Conservation (phyloP, 495 filamentous ascomycete species). For the Letharia columbiana region DNA sequence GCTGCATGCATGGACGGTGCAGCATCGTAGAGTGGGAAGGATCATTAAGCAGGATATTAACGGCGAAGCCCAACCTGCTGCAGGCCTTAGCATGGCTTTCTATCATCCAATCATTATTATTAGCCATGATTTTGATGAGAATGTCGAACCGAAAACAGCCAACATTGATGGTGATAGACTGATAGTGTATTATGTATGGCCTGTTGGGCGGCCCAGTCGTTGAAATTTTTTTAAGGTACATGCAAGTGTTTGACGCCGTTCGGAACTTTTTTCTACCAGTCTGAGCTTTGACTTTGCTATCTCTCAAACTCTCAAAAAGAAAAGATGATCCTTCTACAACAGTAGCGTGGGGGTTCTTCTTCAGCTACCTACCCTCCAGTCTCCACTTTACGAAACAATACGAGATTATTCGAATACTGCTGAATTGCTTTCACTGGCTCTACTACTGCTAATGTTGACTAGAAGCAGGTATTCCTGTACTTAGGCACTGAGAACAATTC, state of each 20-base stretch:
- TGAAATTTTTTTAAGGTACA: not conserved
- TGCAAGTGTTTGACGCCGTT: constrained; percentile 2
- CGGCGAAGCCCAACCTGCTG: not conserved
- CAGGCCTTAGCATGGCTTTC: not conserved
- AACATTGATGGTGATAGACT: not conserved
- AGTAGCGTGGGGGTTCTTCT: constrained; percentile 2
- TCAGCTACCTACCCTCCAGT: not conserved
- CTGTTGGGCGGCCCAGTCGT: not conserved
- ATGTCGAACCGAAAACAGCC: not conserved
- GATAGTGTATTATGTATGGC: too few species aligned
- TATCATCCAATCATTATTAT: not conserved
- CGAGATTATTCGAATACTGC: not conserved
- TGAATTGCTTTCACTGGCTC: not conserved
- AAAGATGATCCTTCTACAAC: too few species aligned
- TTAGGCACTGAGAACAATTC: not conserved
- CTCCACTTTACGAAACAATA: not conserved
- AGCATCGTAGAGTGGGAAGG: not conserved
- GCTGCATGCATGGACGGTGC: not conserved
- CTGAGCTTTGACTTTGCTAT: constrained; percentile 11
- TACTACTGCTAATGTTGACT: not conserved
- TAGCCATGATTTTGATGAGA: not conserved
- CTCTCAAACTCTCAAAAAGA: not conserved
- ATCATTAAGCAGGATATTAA: not conserved
- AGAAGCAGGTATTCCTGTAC: not conserved
- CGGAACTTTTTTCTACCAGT: constrained; percentile 10